Conservation (phyloP, 163 green algal species). For the Prototheca cutis region DNA sequence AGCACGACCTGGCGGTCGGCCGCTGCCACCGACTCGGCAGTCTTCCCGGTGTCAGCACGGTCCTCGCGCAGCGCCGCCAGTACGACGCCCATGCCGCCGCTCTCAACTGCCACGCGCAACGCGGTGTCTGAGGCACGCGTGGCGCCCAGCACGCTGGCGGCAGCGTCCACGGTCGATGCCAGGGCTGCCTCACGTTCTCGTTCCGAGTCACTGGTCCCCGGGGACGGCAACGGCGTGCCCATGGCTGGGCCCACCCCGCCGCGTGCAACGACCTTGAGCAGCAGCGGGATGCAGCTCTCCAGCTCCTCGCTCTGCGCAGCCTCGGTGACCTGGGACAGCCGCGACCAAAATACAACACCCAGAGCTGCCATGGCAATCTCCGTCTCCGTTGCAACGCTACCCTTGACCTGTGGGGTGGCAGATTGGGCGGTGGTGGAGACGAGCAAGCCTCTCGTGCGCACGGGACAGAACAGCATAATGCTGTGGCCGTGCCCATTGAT, state of each 20-base stretch:
- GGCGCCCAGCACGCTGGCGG: background rate
- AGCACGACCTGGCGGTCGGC: too few species aligned
- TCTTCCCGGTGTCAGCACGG: too few species aligned
- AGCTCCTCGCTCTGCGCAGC: slow-evolving; percentile 26
- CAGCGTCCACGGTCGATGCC: background rate
- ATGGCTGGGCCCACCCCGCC: slow-evolving; percentile 12
- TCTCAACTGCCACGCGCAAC: slow-evolving; percentile 9
- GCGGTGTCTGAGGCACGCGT: background rate
- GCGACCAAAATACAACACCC: slow-evolving; percentile 38
- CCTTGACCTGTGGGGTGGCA: too few species aligned
- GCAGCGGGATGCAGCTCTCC: slow-evolving; percentile 30
- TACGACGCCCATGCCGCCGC: slow-evolving; percentile 45
- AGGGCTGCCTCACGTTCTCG: background rate
- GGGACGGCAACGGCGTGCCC: background rate
- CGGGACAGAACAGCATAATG: too few species aligned
- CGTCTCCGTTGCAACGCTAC: too few species aligned
- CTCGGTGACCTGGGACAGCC: slow-evolving; percentile 27
- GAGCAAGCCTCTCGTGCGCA: too few species aligned
- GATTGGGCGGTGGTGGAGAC: too few species aligned
- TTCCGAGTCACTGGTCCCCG: background rate
- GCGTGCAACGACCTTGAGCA: slow-evolving; percentile 32
- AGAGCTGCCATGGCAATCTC: background rate
- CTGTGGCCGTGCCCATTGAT: too few species aligned
- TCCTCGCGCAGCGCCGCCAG: slow-evolving; percentile 10
- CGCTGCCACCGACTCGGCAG: too few species aligned